Conservation (phyloP, 1,284 basidiomycete genomes). For the Microbotryum scabiosae region DNA sequence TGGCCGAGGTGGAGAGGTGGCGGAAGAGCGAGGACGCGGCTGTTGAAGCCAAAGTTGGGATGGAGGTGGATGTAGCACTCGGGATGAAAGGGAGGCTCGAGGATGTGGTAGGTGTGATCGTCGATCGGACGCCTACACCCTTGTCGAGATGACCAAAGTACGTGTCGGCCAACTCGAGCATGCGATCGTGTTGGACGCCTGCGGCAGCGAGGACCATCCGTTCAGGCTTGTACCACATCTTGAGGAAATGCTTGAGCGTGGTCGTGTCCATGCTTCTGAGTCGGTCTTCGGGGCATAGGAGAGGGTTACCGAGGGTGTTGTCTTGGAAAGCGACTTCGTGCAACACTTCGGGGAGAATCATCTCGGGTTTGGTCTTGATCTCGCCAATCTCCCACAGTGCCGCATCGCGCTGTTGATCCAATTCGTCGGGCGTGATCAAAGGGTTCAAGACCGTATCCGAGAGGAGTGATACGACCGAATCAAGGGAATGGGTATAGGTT, state of each 20-base stretch:
- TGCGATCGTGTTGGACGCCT: slow-evolving; percentile 79
- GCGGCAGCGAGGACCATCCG: slow-evolving; percentile 89
- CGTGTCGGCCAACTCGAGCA: slow-evolving; percentile 75
- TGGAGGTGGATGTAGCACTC: slow-evolving; percentile 13
- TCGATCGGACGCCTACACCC: slow-evolving; percentile 28
- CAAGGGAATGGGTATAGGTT: slow-evolving; percentile 77
- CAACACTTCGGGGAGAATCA: slow-evolving; percentile 87
- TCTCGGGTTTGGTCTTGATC: slow-evolving; percentile 79
- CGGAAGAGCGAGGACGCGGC: slow-evolving; percentile 59
- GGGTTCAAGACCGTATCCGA: slow-evolving; percentile 84
- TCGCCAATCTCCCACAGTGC: slow-evolving; percentile 90
- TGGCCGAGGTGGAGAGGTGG: slow-evolving; percentile 59
- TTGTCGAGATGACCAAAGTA: slow-evolving; percentile 64
- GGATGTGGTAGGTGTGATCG: slow-evolving; percentile 52
- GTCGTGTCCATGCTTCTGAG: slow-evolving; percentile 61
- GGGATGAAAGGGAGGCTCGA: slow-evolving; percentile 15
- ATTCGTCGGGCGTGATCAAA: slow-evolving; percentile 65
- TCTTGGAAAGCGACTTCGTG: slow-evolving; percentile 75
- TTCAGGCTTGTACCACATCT: slow-evolving; percentile 83
- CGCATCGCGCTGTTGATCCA: slow-evolving; percentile 75
- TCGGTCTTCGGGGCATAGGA: slow-evolving; percentile 79
- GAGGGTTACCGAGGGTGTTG: slow-evolving; percentile 76
- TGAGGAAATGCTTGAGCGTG: slow-evolving; percentile 60
- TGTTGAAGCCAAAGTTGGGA: slow-evolving; percentile 45
- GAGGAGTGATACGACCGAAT: slow-evolving; percentile 75